Conservation (phyloP, 2,329 filamentous ascomycete genomes). For the Scedosporium dehoogii region DNA sequence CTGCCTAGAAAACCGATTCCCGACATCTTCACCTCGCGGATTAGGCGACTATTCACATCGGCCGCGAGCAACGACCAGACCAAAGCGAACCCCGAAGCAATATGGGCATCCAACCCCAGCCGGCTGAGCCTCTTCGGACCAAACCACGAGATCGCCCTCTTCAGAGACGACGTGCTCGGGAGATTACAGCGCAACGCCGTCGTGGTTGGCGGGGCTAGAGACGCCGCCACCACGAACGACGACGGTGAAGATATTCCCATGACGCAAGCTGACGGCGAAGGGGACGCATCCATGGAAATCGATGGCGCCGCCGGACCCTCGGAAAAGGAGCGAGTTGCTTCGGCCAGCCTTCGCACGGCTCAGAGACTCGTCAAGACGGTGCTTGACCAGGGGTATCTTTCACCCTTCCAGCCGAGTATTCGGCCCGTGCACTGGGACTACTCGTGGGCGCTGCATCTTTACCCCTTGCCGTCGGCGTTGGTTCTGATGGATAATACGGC, state of each 20-base stretch:
- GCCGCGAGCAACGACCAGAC: conserved; percentile 48
- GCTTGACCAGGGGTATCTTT: conserved; percentile 80
- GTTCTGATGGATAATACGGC: conserved; percentile 75
- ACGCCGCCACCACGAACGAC: conserved; percentile 23
- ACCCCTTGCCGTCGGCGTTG: conserved; percentile 78
- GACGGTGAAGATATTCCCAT: conserved; percentile 8
- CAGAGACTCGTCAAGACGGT: conserved; percentile 82
- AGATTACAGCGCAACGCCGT: conserved; percentile 70
- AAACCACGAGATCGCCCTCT: conserved; percentile 75
- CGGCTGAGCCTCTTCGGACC: conserved; percentile 79
- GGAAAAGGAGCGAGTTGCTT: conserved; percentile 7
- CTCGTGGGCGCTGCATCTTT: conserved; percentile 64
- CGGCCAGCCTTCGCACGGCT: conserved; percentile 45
- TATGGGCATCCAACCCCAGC: conserved; percentile 85
- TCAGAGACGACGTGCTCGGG: conserved; percentile 77
- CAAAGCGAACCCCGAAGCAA: conserved; percentile 53
- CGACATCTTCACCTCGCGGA: conserved; percentile 79
- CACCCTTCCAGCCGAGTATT: conserved; percentile 71
- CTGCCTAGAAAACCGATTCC: conserved; percentile 66
- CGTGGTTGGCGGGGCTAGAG: conserved; percentile 44
- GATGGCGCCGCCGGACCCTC: conserved; percentile 20
- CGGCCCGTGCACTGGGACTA: conserved; percentile 90
- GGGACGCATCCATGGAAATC: conserved; percentile 28
- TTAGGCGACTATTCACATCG: conserved; percentile 71
- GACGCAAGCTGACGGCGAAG: conserved; percentile 16